Evolutionary conservation across 2,329 filamentous ascomycete species (phyloP).

Genomic region (Phialophora verrucosa): DNA sequence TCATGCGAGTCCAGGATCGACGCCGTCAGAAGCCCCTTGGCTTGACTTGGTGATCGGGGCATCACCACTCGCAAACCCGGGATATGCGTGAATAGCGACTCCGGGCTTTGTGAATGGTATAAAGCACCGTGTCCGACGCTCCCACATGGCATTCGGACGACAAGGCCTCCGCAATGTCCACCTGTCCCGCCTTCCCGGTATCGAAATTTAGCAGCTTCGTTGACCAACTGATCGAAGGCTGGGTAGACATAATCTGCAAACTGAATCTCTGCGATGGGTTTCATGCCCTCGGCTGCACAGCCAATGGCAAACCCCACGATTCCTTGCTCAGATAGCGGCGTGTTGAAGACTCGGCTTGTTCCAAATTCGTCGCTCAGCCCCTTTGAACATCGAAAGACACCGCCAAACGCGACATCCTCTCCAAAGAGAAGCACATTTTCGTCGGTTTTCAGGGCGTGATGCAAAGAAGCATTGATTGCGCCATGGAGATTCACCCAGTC

Average conservation of each 20-base stretch:
- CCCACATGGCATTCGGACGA: slow-evolving; percentile 87
- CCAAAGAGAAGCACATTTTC: slow-evolving; percentile 90
- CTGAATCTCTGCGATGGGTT: slow-evolving; percentile 90
- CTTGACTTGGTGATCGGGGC: slow-evolving; percentile 82
- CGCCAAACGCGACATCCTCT: slow-evolving; percentile 95
- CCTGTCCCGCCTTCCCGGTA: slow-evolving; percentile 73
- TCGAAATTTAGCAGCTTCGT: slow-evolving; percentile 86
- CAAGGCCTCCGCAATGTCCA: slow-evolving; percentile 75
- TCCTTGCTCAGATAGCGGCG: slow-evolving; percentile 89
- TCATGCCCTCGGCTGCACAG: slow-evolving; percentile 86
- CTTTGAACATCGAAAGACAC: slow-evolving; percentile 94
- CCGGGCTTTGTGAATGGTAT: slow-evolving; percentile 88
- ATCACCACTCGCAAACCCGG: slow-evolving; percentile 85
- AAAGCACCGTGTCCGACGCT: slow-evolving; percentile 87
- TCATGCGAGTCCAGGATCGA: slow-evolving; percentile 78
- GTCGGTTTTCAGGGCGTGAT: slow-evolving; percentile 79
- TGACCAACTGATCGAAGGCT: slow-evolving; percentile 91
- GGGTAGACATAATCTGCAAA: slow-evolving; percentile 95
- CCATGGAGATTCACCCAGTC: slow-evolving; percentile 94
- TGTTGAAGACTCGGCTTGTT: slow-evolving; percentile 91
- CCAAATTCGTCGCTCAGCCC: slow-evolving; percentile 88
- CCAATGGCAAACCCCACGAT: slow-evolving; percentile 94
- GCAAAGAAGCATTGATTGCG: slow-evolving; percentile 87
- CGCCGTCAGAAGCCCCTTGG: slow-evolving; percentile 81
- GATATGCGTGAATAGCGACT: slow-evolving; percentile 85